These are phyloP conservation scores for Phanerodontia chrysosporium DNA, from an alignment of 768 basidiomycete species.

Conservation along the genomic window DNA sequence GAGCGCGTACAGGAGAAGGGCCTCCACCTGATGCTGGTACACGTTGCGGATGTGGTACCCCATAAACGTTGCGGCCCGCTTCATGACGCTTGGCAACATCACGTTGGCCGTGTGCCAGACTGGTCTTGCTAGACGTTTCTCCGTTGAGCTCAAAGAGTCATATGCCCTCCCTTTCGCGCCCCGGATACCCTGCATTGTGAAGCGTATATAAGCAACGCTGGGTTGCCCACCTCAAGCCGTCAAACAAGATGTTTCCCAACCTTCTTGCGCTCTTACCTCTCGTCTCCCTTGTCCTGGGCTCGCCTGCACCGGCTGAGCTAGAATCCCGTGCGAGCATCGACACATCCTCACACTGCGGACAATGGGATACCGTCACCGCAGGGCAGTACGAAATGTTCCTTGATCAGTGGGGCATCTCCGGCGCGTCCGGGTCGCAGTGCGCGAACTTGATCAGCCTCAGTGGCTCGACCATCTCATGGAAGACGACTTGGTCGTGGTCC, in stretches of 20 bases:
- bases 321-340: constrained; percentile 19
- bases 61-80: not conserved
- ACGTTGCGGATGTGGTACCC: not conserved
- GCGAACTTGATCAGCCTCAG: constrained; percentile 40
- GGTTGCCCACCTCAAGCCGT: not conserved
- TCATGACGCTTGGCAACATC: not conserved
- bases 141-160: not conserved
- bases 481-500: constrained; percentile 48
- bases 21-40: not conserved
- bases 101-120: not conserved
- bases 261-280: not conserved
- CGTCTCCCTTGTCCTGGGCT: not conserved
- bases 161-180: not conserved
- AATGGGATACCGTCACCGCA: constrained; percentile 46
- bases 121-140: not conserved
- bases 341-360: constrained; percentile 33
- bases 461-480: constrained; percentile 45
- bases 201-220: not conserved
- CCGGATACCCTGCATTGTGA: not conserved
- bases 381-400: constrained; percentile 46
- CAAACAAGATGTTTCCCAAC: constrained; percentile 4
- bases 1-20: not conserved
- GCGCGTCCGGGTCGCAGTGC: constrained; percentile 48
- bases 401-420: constrained; percentile 41
- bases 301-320: constrained; percentile 6